Conservation (phyloP, 2,329 filamentous ascomycete species). For the Trichoderma atroviride region DNA sequence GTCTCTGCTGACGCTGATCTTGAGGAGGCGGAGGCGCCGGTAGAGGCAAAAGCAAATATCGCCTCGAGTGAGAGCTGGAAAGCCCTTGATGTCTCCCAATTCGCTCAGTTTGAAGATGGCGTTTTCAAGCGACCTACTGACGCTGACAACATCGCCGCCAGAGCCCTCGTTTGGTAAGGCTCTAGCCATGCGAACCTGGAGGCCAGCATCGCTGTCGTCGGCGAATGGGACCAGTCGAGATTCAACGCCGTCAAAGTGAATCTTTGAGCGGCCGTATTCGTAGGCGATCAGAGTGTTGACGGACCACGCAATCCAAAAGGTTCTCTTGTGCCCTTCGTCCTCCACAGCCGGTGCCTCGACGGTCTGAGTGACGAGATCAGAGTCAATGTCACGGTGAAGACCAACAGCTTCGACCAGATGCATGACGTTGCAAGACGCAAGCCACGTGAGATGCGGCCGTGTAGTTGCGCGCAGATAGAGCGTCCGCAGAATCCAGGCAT, state of each 20-base stretch:
- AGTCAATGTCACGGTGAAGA: conserved; percentile 27
- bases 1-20: conserved; percentile 15
- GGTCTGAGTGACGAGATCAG: not conserved
- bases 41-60: conserved; percentile 28
- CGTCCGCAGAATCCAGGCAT: conserved; percentile 29
- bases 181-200: conserved; percentile 8
- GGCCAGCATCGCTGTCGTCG: not conserved
- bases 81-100: conserved; percentile 4
- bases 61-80: conserved; percentile 24
- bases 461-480: conserved; percentile 29
- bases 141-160: not conserved
- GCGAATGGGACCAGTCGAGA: not conserved
- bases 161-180: not conserved
- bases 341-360: conserved; percentile 3
- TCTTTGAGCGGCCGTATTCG: conserved; percentile 27
- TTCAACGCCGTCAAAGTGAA: conserved; percentile 10
- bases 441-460: conserved; percentile 27
- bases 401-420: conserved; percentile 29
- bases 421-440: conserved; percentile 29
- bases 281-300: conserved; percentile 28
- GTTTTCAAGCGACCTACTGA: conserved; percentile 21
- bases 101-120: conserved; percentile 15
- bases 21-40: conserved; percentile 19
- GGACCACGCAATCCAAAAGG: conserved; percentile 29
- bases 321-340: conserved; percentile 25